Conservation (phyloP, 805 yeast species). For the Phaffomyces thermotolerans region DNA sequence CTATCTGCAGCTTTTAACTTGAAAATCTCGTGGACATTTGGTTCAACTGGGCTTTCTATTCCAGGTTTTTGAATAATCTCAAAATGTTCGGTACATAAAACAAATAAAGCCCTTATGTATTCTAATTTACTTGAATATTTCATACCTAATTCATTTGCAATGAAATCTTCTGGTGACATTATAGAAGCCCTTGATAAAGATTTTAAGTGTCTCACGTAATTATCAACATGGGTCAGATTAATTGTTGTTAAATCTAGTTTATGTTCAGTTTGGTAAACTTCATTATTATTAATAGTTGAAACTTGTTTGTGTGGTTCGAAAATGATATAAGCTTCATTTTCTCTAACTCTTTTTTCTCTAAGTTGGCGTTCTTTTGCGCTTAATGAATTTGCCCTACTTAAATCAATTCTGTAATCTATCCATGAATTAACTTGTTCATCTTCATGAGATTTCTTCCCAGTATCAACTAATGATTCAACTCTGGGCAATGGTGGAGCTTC, state of each 20-base stretch:
- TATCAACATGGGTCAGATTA: conserved; percentile 37
- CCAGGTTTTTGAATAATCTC: conserved; percentile 28
- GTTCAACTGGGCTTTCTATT: conserved; percentile 17
- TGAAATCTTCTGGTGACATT: conserved; percentile 48
- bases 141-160: conserved; percentile 43
- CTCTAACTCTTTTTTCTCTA: conserved; percentile 57
- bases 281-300: conserved; percentile 41
- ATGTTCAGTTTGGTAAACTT: conserved; percentile 27
- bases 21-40: conserved; percentile 35
- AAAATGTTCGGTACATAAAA: conserved; percentile 56
- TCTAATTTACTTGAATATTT: conserved; percentile 50
- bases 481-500: conserved; percentile 23
- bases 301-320: conserved; percentile 52
- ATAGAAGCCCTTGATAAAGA: conserved; percentile 26
- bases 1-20: conserved; percentile 48
- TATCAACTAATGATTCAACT: conserved; percentile 16
- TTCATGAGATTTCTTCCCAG: conserved; percentile 25
- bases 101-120: conserved; percentile 55
- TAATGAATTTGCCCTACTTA: conserved; percentile 67
- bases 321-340: conserved; percentile 53
- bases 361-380: conserved; percentile 60
- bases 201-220: conserved; percentile 28
- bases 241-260: conserved; percentile 25
- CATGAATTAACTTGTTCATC: conserved; percentile 36
- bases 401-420: conserved; percentile 50